Conservation (phyloP, 1,284 basidiomycete species). For the Melampsora americana region DNA sequence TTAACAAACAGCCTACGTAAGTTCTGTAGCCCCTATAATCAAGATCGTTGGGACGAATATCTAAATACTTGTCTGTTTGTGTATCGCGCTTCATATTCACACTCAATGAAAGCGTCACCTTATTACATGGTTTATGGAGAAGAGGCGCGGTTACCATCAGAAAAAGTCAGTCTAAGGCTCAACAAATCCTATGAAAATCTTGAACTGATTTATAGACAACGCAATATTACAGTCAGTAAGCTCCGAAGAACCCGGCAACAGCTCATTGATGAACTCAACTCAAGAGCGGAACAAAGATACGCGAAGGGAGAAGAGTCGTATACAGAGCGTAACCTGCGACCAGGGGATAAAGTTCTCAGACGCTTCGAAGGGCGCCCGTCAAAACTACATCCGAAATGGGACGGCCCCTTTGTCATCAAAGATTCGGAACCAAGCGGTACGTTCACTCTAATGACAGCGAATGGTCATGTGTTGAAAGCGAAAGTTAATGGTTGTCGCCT, state of each 20-base stretch:
- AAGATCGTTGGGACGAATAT: too few relatives aligned
- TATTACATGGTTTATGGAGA: constrained; percentile 18
- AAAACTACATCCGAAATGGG: constrained; percentile 17
- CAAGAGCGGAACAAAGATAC: neutral
- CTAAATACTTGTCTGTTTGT: too few relatives aligned
- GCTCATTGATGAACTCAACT: neutral
- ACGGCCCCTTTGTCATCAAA: constrained; percentile 2
- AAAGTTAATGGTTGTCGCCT: too few relatives aligned
- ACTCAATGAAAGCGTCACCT: neutral
- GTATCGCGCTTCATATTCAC: neutral
- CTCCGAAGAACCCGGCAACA: neutral
- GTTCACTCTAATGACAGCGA: neutral
- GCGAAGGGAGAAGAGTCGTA: neutral
- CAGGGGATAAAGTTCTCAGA: constrained; percentile 1
- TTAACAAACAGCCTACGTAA: too few relatives aligned
- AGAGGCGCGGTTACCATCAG: neutral
- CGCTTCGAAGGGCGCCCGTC: neutral
- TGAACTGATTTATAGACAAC: neutral
- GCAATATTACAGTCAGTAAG: too few relatives aligned
- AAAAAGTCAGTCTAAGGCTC: neutral
- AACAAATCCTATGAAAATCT: neutral
- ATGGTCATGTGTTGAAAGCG: too few relatives aligned
- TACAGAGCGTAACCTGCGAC: neutral
- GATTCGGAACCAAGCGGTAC: neutral
- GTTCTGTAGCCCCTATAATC: too few relatives aligned